phyloP scores from a whole-genome alignment of 1,284 basidiomycete genomes.

The Sanghuangporus sanghuang region DNA sequence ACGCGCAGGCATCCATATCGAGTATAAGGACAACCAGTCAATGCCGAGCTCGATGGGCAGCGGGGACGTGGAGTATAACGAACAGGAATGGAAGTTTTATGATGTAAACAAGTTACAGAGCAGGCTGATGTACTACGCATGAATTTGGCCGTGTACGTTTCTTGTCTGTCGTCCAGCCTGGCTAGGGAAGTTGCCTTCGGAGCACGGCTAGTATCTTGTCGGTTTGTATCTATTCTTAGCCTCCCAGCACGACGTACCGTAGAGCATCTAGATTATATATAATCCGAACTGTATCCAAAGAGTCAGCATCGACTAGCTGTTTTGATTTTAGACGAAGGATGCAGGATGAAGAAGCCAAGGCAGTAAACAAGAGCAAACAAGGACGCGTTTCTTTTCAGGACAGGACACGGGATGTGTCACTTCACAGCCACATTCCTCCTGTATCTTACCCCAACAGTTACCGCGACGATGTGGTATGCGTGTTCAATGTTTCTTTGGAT shows the following conservation, averaged over 20 bases:
- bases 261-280: too few relatives aligned
- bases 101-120: neutral
- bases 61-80: neutral
- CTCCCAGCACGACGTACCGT: too few relatives aligned
- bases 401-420: neutral
- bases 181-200: too few relatives aligned
- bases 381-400: neutral
- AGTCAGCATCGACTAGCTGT: too few relatives aligned
- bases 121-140: conserved; percentile 7
- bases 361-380: neutral
- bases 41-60: neutral
- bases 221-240: too few relatives aligned
- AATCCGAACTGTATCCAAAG: too few relatives aligned
- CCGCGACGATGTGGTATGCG: neutral
- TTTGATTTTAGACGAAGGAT: too few relatives aligned
- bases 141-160: neutral
- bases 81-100: conserved; percentile 6
- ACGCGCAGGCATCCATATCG: conserved; percentile 15
- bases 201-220: too few relatives aligned
- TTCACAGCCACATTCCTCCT: neutral
- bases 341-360: too few relatives aligned
- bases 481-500: neutral
- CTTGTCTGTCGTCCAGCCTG: neutral
- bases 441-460: neutral
- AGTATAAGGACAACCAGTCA: neutral